phyloP scores from a whole-genome alignment of 345 rosid genomes.

The Euphorbia lathyris region DNA sequence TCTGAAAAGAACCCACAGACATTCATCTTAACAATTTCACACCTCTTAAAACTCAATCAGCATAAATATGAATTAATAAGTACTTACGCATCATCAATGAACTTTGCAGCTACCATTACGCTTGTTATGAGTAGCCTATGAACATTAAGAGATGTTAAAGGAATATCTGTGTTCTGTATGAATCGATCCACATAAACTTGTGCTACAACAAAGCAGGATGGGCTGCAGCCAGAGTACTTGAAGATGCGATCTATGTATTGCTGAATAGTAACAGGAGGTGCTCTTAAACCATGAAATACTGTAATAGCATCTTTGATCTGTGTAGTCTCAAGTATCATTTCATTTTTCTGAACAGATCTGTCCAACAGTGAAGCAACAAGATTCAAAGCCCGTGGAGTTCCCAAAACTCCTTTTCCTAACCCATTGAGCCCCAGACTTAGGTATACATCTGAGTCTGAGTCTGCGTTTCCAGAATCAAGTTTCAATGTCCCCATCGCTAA shows the following conservation, averaged over 20 bases:
- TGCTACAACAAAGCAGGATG: conserved; percentile 84
- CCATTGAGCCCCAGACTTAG: conserved; percentile 52
- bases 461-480: conserved; percentile 28
- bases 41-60: too few relatives aligned
- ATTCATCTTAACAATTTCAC: background rate
- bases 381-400: conserved; percentile 46
- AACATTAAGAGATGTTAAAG: conserved; percentile 61
- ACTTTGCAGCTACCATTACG: conserved; percentile 83
- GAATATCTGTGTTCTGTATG: conserved; percentile 43
- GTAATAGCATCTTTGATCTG: conserved; percentile 36
- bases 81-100: conserved; percentile 76
- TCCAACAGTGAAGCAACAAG: conserved; percentile 64
- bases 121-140: conserved; percentile 84
- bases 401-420: conserved; percentile 39
- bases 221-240: conserved; percentile 82
- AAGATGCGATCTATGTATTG: conserved; percentile 78
- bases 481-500: conserved; percentile 48
- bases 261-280: conserved; percentile 56
- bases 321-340: conserved; percentile 31
- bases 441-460: conserved; percentile 46
- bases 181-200: conserved; percentile 69
- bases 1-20: conserved; percentile 40
- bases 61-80: background rate
- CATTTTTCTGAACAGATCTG: conserved; percentile 49
- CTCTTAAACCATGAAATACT: conserved; percentile 61